These are phyloP conservation scores for Deakozyma indianensis DNA, from an alignment of 805 yeast species.

Conservation along the genomic window DNA sequence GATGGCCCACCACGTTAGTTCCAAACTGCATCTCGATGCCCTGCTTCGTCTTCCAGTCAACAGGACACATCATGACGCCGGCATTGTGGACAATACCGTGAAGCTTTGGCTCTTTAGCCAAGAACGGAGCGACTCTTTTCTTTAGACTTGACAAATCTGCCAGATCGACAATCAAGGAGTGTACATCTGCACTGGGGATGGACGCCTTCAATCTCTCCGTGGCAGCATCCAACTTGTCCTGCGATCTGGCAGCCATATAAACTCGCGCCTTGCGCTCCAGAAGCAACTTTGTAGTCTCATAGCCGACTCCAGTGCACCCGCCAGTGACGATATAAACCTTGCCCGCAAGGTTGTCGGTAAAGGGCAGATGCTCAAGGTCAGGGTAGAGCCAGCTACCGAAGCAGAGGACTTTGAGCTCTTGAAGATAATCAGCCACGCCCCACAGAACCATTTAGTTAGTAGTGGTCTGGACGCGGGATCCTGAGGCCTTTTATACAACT, in stretches of 20 bases:
- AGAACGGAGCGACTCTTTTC: conserved; percentile 22
- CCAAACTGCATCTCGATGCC: conserved; percentile 33
- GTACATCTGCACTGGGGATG: conserved; percentile 12
- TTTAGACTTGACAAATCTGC: conserved; percentile 28
- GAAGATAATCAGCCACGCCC: background rate
- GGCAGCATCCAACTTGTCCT: conserved; percentile 18
- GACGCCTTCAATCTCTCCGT: conserved; percentile 12
- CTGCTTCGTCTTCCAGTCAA: conserved; percentile 24
- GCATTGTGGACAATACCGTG: conserved; percentile 16
- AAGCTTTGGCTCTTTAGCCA: conserved; percentile 13
- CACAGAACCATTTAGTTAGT: too few species aligned
- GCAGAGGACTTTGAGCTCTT: background rate
- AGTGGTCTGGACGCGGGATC: too few species aligned
- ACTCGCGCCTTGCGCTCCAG: conserved; percentile 20
- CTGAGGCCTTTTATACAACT: too few species aligned
- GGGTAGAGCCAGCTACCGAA: background rate
- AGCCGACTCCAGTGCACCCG: conserved; percentile 23
- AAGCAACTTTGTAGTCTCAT: conserved; percentile 21
- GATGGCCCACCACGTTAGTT: conserved; percentile 31
- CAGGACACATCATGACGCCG: conserved; percentile 19
- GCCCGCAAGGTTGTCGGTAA: conserved; percentile 17
- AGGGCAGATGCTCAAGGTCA: background rate
- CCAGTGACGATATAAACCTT: conserved; percentile 22
- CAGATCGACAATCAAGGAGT: conserved; percentile 11
- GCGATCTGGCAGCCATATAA: conserved; percentile 22